phyloP scores from a whole-genome alignment of 1,139 yeast genomes.

The Pneumocystis carinii region DNA sequence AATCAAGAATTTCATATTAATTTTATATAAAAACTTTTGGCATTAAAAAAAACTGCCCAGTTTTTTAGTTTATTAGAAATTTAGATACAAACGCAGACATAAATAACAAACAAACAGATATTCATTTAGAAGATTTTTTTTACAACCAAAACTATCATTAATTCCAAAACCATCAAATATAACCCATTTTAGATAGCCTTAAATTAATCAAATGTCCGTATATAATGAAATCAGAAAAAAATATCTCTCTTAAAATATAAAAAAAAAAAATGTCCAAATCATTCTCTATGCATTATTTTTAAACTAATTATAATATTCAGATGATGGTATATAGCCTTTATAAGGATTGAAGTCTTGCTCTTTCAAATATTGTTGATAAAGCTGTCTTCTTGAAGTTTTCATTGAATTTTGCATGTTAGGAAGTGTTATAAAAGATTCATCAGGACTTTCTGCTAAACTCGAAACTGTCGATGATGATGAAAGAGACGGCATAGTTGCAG shows the following conservation, averaged over 20 bases:
- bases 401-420: not conserved
- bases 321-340: not conserved
- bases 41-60: too few species aligned
- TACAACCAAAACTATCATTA: too few species aligned
- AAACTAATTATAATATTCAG: not conserved
- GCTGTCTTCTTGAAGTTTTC: not conserved
- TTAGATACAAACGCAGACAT: too few species aligned
- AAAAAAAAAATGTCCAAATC: not conserved
- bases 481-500: slow-evolving; percentile 9
- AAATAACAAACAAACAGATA: too few species aligned
- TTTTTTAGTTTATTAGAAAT: too few species aligned
- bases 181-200: too few species aligned
- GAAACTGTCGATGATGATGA: slow-evolving; percentile 9
- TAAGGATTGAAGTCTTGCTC: not conserved
- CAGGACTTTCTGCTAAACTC: slow-evolving; percentile 5
- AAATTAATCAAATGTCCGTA: too few species aligned
- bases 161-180: too few species aligned
- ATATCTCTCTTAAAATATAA: not conserved
- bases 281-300: not conserved
- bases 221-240: too few species aligned
- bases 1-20: too few species aligned
- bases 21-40: too few species aligned
- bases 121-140: too few species aligned
- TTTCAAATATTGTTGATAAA: not conserved
- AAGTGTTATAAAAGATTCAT: not conserved